A percentile compares a stretch with the other conserved stretches of the same genome.
Evolutionary conservation across 2,329 filamentous ascomycete genomes (phyloP).

Genomic region (Epichloe sibirici): DNA sequence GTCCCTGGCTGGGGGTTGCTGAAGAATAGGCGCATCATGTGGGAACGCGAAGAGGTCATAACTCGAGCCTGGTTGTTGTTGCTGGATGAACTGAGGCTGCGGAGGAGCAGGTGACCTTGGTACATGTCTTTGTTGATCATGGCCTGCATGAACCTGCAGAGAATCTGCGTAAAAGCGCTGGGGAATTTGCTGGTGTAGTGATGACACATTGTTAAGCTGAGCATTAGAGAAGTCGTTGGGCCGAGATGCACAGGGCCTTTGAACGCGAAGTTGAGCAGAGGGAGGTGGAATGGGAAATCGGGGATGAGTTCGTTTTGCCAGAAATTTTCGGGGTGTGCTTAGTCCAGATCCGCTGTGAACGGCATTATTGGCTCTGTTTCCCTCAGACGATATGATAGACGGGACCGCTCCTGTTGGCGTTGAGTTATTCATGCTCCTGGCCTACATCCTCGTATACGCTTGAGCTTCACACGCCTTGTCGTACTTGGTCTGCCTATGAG

Average conservation of each 20-base stretch:
- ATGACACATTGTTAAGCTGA: neutral
- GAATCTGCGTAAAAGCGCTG: neutral
- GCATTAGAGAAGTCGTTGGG: neutral
- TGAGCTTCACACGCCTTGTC: neutral
- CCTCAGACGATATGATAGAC: neutral
- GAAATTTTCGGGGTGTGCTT: neutral
- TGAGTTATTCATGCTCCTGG: conserved; percentile 5
- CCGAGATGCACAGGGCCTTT: neutral
- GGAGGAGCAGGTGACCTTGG: neutral
- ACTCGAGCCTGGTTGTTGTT: neutral
- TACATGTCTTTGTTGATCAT: neutral
- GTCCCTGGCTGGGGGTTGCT: neutral
- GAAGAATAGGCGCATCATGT: neutral
- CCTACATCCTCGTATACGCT: conserved; percentile 4
- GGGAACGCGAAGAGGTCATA: neutral
- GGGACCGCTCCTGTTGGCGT: neutral
- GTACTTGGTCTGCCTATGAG: neutral
- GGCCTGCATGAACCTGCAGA: neutral
- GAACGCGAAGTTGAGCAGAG: neutral
- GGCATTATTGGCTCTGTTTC: neutral
- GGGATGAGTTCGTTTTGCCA: conserved; percentile 6
- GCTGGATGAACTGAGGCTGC: neutral
- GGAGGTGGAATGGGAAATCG: neutral
- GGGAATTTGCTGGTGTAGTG: neutral
- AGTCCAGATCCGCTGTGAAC: neutral